Evolutionary conservation across 345 rosid genomes (phyloP).

Genomic region (Raphanus raphanistrum): DNA sequence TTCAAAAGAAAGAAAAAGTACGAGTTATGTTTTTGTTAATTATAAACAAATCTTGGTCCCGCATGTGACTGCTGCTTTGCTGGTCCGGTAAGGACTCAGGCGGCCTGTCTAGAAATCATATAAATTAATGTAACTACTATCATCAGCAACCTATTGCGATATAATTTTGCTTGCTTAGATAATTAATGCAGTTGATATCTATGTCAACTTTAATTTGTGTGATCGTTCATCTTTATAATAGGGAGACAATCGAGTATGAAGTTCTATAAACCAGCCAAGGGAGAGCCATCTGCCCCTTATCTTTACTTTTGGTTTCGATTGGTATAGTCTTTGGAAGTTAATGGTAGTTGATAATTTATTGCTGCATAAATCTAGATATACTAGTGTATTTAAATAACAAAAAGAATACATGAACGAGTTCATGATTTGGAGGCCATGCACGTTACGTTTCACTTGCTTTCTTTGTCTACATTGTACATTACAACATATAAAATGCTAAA

Average conservation of each 20-base stretch:
- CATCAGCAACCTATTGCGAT: not conserved
- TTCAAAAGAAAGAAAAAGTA: not conserved
- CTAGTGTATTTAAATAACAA: not conserved
- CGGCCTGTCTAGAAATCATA: not conserved
- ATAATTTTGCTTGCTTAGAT: conserved; percentile 1
- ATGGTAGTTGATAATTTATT: conserved; percentile 1
- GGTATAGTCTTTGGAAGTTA: conserved; percentile 26
- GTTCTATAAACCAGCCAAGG: conserved; percentile 23
- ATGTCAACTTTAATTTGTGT: conserved; percentile 10
- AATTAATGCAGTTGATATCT: not conserved
- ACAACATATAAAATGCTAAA: conserved; percentile 32
- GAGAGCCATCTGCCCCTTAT: conserved; percentile 35
- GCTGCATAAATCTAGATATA: not conserved
- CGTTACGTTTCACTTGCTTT: conserved; percentile 39
- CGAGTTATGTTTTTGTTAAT: not conserved
- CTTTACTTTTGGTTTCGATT: conserved; percentile 25
- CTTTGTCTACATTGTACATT: conserved; percentile 39
- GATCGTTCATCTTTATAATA: conserved; percentile 15
- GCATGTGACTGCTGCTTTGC: conserved; percentile 4
- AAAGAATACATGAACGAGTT: not conserved
- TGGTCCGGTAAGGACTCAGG: conserved; percentile 2
- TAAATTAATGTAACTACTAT: not conserved
- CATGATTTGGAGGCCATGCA: conserved; percentile 40
- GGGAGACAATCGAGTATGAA: conserved; percentile 22
- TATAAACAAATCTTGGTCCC: not conserved